A percentile compares a stretch with the other conserved stretches of the same genome.
Evolutionary conservation across 805 yeast genomes (phyloP).

Genomic region (Metschnikowia chrysomelidarum): DNA sequence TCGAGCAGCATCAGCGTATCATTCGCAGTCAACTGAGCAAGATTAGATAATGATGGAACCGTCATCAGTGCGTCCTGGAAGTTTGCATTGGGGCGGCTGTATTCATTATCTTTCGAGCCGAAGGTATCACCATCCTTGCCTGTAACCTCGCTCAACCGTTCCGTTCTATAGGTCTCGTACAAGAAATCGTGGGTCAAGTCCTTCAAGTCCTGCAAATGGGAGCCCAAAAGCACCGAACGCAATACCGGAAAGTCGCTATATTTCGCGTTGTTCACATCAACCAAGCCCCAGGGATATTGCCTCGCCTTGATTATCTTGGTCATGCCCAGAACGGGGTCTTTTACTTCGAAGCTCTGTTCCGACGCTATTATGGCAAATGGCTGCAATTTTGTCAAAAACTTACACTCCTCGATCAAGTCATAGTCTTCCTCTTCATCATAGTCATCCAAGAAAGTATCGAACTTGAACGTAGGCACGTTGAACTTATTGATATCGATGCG

Average conservation of each 20-base stretch:
- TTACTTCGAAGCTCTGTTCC: slow-evolving; percentile 51
- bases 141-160: slow-evolving; percentile 61
- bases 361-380: slow-evolving; percentile 75
- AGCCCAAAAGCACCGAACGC: slow-evolving; percentile 71
- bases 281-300: slow-evolving; percentile 74
- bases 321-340: slow-evolving; percentile 44
- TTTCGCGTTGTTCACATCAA: slow-evolving; percentile 52
- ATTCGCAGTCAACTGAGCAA: slow-evolving; percentile 49
- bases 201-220: slow-evolving; percentile 80
- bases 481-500: slow-evolving; percentile 61
- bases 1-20: slow-evolving; percentile 14
- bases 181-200: slow-evolving; percentile 75
- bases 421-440: slow-evolving; percentile 74
- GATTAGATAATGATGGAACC: slow-evolving; percentile 59
- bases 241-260: slow-evolving; percentile 55
- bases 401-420: slow-evolving; percentile 70
- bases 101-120: slow-evolving; percentile 22
- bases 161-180: slow-evolving; percentile 79
- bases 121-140: slow-evolving; percentile 34
- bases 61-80: slow-evolving; percentile 16
- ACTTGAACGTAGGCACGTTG: slow-evolving; percentile 76
- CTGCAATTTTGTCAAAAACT: slow-evolving; percentile 57
- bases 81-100: slow-evolving; percentile 21
- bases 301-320: slow-evolving; percentile 50
- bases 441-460: slow-evolving; percentile 47